Evolutionary conservation across 2,329 filamentous ascomycete genomes (phyloP), one percentile per base, ranked within the genome.

Genomic region (Ophiostoma triangulosporum): DNA sequence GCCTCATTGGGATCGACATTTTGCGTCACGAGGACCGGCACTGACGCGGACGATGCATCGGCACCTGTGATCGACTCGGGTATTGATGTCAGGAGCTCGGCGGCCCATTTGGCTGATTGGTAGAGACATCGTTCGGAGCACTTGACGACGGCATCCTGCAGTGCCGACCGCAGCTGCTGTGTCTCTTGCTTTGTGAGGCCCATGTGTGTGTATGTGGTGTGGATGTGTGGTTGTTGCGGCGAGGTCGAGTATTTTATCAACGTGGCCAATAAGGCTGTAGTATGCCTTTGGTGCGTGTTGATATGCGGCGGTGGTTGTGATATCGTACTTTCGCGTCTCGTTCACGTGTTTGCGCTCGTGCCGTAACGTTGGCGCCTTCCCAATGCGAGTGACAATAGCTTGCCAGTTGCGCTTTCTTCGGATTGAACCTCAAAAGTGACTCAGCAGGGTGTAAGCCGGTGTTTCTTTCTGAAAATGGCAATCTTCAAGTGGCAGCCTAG

Each of bases 51-150:
- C 48, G 61, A 57, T 33, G 59, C 78, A 59, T 83, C 78, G 74
- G 78, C 77, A 55, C 73, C 74, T 32, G 69, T 64, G 40, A 69
- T 62, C 45, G 70, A 61, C 54, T 84, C 78, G 35, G 85, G 78
- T 38, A 97, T 81, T 2, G 93, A 86, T 63, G 86, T 88, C 55
- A 97, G 80, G 60, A 97, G 81, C 70, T 98, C 93, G 62, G 93
- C 91, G 48, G 90, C 88, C 91, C 93, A 98, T 81, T 97, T 97
- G 27, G 93, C 84, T 6, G 91, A 93, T 63, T 96, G 90, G 64
- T 96, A 97, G 12, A 98, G 77, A 67, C 93, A 95, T 66, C 93
- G 77, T 66, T 98, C 93, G 1, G 89, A 95, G 70, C 90, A 97
- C 65, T 89, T 89, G 24, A 93, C 76, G 3, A 93, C 84, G 29